Evolutionary conservation across 768 basidiomycete genomes (phyloP).

Genomic region (Hericium coralloides): DNA sequence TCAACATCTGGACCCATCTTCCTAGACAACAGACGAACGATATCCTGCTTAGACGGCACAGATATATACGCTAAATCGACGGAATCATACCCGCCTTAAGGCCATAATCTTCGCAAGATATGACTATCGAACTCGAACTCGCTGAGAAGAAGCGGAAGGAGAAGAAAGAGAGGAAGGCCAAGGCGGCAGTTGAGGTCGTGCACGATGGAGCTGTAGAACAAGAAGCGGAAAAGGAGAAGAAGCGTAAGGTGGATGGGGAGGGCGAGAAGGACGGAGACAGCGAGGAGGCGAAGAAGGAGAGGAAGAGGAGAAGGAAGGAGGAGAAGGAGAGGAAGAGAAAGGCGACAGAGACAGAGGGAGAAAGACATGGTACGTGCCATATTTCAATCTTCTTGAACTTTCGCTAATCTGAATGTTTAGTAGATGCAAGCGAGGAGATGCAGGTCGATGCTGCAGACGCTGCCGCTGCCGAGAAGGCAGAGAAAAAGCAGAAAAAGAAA

Average conservation of each 20-base stretch:
- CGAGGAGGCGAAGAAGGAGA: background rate
- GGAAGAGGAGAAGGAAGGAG: background rate
- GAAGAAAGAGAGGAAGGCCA: background rate
- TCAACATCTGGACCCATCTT: no score
- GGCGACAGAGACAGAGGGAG: background rate
- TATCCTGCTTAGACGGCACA: no score
- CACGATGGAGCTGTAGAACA: background rate
- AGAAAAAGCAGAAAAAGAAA: constrained; percentile 18
- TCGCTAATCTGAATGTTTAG: background rate
- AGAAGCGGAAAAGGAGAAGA: background rate
- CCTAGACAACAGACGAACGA: no score
- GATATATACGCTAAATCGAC: no score
- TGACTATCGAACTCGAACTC: background rate
- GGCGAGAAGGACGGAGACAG: background rate
- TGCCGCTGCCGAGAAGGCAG: background rate
- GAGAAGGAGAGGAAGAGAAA: constrained; percentile 3
- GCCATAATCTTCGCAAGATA: background rate
- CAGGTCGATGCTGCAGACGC: background rate
- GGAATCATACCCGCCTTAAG: background rate
- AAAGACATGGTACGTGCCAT: background rate
- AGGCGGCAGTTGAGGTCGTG: background rate
- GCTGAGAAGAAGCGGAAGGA: constrained; percentile 1
- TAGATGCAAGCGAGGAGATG: background rate
- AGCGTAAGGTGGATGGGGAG: background rate
- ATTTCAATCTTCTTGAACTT: background rate